Evolutionary conservation across 768 basidiomycete species (phyloP), one percentile per base, ranked within the genome.

Genomic region (Dioszegia hungarica): DNA sequence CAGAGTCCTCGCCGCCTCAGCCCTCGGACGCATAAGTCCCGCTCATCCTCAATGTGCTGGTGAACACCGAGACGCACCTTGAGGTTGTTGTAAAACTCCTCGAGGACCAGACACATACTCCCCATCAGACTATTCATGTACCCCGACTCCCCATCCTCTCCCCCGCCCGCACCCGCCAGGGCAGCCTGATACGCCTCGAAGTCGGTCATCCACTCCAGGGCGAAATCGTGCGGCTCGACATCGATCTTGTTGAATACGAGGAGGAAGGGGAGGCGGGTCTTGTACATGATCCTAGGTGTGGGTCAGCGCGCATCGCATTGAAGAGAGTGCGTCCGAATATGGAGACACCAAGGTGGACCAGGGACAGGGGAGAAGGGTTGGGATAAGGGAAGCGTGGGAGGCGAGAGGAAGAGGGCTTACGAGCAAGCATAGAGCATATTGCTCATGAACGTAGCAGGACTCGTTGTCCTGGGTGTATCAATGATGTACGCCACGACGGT

Each of bases 401-500:
- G 12, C 4, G 17, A 27, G 28, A 31, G 3, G 40, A 50, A 37
- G 2, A 28, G 10, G 24, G 76, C 82, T 60, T 56, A 88, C 88
- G 89, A 91, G 81, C 95, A 99, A 1, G 95, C 95, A 70, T 98
- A 99, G 39, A 99, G 82, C 95, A 99, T 99, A 77, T 99, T 99
- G 19, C 87, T 89, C 95, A 98, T 99, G 77, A 99, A 99, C 2
- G 95, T 99, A 15, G 94, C 91, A 0, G 95, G 95, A 14, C 76
- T 61, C 0, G 87, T 87, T 19, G 90, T 91, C 60, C 95, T 82
- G 20, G 95, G 95, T 3, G 95, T 99, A 76, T 99, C 95, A 64
- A 99, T 90, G 59, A 99, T 83, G 72, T 98, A 99, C 15, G 95
- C 95, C 33, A 99, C 85, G 31, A 94, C 90, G 1, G 95, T 87